A percentile compares a stretch with the other conserved stretches of the same genome.
Conservation (phyloP, 2,329 filamentous ascomycete genomes). For the Xylariaceae sp. region DNA sequence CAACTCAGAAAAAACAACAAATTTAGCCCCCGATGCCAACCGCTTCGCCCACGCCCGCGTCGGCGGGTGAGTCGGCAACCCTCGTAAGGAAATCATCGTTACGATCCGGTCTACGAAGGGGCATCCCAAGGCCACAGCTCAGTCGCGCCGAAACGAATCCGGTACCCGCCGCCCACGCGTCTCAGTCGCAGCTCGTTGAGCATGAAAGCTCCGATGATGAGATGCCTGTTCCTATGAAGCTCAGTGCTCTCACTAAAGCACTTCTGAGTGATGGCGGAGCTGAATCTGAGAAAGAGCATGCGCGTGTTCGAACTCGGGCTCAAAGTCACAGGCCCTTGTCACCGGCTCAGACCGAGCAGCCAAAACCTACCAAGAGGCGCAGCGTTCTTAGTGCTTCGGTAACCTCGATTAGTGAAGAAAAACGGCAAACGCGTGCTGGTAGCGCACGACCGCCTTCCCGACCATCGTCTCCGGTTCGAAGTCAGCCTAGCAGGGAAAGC, state of each 20-base stretch:
- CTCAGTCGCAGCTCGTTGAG: conserved; percentile 55
- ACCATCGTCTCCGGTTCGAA: conserved; percentile 52
- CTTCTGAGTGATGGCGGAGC: conserved; percentile 71
- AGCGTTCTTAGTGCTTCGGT: conserved; percentile 55
- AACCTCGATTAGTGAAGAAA: conserved; percentile 50
- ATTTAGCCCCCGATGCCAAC: conserved; percentile 34
- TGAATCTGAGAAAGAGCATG: conserved; percentile 49
- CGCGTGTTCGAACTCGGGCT: conserved; percentile 52
- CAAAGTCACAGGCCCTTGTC: conserved; percentile 51
- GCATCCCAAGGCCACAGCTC: conserved; percentile 53
- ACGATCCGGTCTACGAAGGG: conserved; percentile 60
- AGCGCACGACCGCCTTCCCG: conserved; percentile 53
- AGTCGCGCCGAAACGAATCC: conserved; percentile 54
- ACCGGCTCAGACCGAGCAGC: conserved; percentile 45
- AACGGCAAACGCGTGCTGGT: conserved; percentile 53
- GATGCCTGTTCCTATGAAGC: conserved; percentile 87
- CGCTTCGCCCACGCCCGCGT: conserved; percentile 54
- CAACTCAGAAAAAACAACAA: conserved; percentile 23
- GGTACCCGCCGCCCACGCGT: conserved; percentile 39
- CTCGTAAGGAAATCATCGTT: conserved; percentile 60
- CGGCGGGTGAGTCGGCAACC: conserved; percentile 51
- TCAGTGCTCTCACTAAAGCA: conserved; percentile 90
- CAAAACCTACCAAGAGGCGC: conserved; percentile 50
- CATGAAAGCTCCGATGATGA: conserved; percentile 96
- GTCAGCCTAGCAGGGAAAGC: conserved; percentile 49